phyloP scores from a whole-genome alignment of 306 rosid genomes.

The Cajanus cajan region DNA sequence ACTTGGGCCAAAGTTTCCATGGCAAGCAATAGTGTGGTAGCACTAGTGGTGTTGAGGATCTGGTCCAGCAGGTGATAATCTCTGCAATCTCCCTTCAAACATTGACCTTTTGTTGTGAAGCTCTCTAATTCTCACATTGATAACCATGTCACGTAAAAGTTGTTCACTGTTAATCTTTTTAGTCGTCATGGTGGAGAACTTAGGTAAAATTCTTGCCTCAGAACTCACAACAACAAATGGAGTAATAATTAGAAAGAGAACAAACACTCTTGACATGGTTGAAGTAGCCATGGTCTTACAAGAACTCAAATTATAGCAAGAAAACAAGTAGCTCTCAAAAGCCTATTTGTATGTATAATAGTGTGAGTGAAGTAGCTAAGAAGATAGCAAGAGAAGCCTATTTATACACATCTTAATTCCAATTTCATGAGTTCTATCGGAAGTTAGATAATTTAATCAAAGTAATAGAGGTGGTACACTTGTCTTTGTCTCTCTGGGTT shows the following conservation, averaged over 20 bases:
- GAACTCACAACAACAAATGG: constrained; percentile 37
- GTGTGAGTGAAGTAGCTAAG: constrained; percentile 1
- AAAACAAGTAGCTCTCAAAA: constrained; percentile 14
- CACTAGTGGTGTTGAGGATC: constrained; percentile 59
- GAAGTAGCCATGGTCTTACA: constrained; percentile 32
- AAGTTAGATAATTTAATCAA: background rate
- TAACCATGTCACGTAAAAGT: constrained; percentile 29
- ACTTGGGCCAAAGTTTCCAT: constrained; percentile 2
- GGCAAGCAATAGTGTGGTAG: background rate
- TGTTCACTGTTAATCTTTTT: constrained; percentile 31
- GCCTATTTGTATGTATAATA: background rate
- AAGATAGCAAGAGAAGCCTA: constrained; percentile 2
- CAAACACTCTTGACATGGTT: constrained; percentile 30
- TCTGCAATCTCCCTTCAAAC: constrained; percentile 27
- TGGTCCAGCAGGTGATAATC: constrained; percentile 54
- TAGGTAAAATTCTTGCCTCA: constrained; percentile 35
- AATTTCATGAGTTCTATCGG: background rate
- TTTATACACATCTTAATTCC: constrained; percentile 27
- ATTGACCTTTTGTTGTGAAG: constrained; percentile 32
- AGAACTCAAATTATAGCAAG: constrained; percentile 3
- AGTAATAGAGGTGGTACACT: background rate
- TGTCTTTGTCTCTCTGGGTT: constrained; percentile 20
- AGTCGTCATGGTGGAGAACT: constrained; percentile 11
- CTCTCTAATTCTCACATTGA: background rate
- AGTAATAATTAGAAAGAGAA: constrained; percentile 26